phyloP scores from a whole-genome alignment of 352 stramenopile genomes.

The Nothophytophthora sp. region DNA sequence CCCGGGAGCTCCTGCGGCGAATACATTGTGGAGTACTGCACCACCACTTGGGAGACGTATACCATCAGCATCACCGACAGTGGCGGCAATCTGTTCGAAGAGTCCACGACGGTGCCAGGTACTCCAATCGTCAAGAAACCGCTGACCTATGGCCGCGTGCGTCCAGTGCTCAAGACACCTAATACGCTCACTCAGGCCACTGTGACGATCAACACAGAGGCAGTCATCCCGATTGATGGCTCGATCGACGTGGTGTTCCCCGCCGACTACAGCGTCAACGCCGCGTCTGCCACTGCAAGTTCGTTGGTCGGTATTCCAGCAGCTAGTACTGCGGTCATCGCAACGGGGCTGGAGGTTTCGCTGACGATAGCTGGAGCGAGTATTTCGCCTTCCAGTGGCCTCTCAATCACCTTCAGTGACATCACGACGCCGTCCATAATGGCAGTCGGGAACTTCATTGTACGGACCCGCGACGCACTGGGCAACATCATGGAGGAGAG shows the following conservation, averaged over 20 bases:
- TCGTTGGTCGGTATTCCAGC: slow-evolving; percentile 32
- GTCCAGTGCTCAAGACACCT: slow-evolving; percentile 36
- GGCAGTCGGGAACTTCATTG: slow-evolving; percentile 45
- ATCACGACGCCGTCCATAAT: slow-evolving; percentile 52
- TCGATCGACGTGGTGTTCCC: slow-evolving; percentile 59
- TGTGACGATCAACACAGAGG: slow-evolving; percentile 40
- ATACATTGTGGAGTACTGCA: slow-evolving; percentile 62
- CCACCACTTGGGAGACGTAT: slow-evolving; percentile 40
- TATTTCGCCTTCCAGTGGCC: slow-evolving; percentile 20
- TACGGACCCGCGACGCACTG: slow-evolving; percentile 47
- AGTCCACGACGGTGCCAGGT: slow-evolving; percentile 37
- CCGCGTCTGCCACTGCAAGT: slow-evolving; percentile 22
- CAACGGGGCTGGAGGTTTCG: slow-evolving; percentile 25
- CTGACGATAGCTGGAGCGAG: slow-evolving; percentile 34
- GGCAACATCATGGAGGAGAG: slow-evolving; percentile 59
- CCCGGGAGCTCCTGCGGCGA: slow-evolving; percentile 55
- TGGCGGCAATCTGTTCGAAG: slow-evolving; percentile 41
- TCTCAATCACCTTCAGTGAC: slow-evolving; percentile 46
- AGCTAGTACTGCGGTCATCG: slow-evolving; percentile 31
- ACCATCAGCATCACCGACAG: slow-evolving; percentile 40
- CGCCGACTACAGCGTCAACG: slow-evolving; percentile 31
- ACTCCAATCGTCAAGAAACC: slow-evolving; percentile 71
- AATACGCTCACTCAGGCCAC: slow-evolving; percentile 38
- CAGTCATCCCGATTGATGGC: slow-evolving; percentile 39
- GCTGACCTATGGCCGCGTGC: slow-evolving; percentile 49